A percentile compares a stretch with the other conserved stretches of the same genome.
phyloP scores from a whole-genome alignment of 2,329 filamentous ascomycete species.

The Leptographium lundbergii region DNA sequence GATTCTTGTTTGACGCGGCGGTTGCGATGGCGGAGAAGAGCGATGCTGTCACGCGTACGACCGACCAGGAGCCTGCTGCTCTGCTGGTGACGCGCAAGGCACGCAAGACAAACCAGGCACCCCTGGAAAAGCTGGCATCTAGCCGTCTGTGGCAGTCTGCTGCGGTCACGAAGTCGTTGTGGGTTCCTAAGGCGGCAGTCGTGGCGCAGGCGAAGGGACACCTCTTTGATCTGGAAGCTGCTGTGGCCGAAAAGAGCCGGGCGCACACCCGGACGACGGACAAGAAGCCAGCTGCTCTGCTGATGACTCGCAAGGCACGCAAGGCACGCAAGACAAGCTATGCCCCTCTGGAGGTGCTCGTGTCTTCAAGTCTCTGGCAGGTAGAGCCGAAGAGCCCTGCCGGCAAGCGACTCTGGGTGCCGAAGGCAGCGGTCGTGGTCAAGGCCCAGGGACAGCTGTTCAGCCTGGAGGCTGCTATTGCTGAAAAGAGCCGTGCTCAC shows the following conservation, averaged over 20 bases:
- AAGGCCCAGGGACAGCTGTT: constrained; percentile 1
- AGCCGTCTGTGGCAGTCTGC: background rate
- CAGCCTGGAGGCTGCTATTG: constrained; percentile 1
- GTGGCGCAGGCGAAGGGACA: background rate
- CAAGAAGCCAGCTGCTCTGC: constrained; percentile 15
- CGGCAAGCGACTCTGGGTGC: background rate
- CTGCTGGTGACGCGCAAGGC: constrained; percentile 18
- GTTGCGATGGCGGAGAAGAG: constrained; percentile 5
- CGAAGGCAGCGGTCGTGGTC: too few relatives aligned
- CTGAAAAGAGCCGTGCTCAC: background rate
- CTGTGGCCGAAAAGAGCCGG: background rate
- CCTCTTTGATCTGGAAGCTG: background rate
- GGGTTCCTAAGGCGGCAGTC: background rate
- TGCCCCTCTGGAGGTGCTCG: background rate
- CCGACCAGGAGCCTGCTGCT: constrained; percentile 14
- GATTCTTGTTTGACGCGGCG: constrained; percentile 6
- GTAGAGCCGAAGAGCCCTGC: too few relatives aligned
- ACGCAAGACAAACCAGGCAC: constrained; percentile 14
- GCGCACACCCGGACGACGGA: background rate
- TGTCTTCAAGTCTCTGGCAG: constrained; percentile 8
- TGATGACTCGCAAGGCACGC: constrained; percentile 16
- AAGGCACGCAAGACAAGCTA: constrained; percentile 5
- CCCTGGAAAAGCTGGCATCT: constrained; percentile 14
- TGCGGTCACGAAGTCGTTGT: background rate
- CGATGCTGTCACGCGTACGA: constrained; percentile 8